phyloP scores from a whole-genome alignment of 331 rosid species.

The Rosa hybrid region DNA sequence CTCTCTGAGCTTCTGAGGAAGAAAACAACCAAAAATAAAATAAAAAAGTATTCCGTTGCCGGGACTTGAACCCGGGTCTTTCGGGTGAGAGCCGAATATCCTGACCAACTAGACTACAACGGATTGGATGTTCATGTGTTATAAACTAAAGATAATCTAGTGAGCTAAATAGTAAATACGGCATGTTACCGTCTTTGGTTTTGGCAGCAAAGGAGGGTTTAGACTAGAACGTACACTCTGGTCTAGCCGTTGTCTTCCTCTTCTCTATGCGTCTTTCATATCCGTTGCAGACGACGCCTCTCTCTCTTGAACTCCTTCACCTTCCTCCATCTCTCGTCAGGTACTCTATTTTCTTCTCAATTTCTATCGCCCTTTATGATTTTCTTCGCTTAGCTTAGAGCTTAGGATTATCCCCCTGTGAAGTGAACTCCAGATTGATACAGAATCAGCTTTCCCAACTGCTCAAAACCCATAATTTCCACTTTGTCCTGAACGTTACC shows the following conservation, averaged over 20 bases:
- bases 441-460: not conserved
- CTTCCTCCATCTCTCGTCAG: not conserved
- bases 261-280: constrained; percentile 17
- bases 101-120: constrained; percentile 55
- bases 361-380: not conserved
- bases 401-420: not conserved
- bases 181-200: not conserved
- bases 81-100: constrained; percentile 47
- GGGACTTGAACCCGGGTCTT: constrained; percentile 48
- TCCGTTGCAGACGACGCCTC: constrained; percentile 22
- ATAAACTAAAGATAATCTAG: rapidly evolving
- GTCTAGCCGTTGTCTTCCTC: not conserved
- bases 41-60: constrained; percentile 19
- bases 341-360: not conserved
- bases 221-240: constrained; percentile 1
- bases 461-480: constrained; percentile 1
- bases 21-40: rapidly evolving
- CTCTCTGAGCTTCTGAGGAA: too few species aligned
- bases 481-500: too few species aligned
- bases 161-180: not conserved
- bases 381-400: not conserved
- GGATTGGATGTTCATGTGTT: not conserved
- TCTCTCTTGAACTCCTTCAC: not conserved
- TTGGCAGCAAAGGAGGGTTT: not conserved
- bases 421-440: constrained; percentile 2